A percentile compares a stretch with the other conserved stretches of the same genome.
Evolutionary conservation across 805 yeast species (phyloP).

Genomic region (Myxozyma geophila): DNA sequence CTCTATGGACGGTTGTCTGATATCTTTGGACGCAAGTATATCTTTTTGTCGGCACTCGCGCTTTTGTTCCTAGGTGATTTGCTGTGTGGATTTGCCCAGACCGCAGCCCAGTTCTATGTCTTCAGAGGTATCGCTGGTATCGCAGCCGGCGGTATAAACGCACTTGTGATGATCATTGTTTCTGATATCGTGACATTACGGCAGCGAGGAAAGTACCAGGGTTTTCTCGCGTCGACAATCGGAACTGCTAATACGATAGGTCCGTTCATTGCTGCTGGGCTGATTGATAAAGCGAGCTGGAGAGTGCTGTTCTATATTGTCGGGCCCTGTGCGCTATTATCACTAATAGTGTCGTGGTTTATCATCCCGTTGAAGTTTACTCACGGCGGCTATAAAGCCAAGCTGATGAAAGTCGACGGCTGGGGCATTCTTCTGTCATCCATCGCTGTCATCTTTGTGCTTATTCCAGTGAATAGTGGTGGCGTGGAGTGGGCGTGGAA

Average conservation of each 20-base stretch:
- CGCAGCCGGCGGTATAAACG: constrained; percentile 72
- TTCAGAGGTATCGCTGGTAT: constrained; percentile 73
- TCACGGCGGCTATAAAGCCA: constrained; percentile 48
- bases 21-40: constrained; percentile 51
- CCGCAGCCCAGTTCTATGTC: constrained; percentile 65
- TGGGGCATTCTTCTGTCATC: constrained; percentile 57
- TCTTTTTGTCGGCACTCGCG: constrained; percentile 50
- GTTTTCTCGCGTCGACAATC: constrained; percentile 42
- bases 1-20: constrained; percentile 73
- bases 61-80: constrained; percentile 55
- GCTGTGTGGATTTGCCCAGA: constrained; percentile 51
- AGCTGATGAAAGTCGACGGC: constrained; percentile 56
- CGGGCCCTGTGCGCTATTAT: constrained; percentile 49
- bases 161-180: constrained; percentile 59
- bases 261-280: constrained; percentile 60
- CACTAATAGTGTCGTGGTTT: constrained; percentile 43
- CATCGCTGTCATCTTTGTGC: constrained; percentile 54
- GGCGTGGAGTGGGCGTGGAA: constrained; percentile 64
- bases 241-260: constrained; percentile 54
- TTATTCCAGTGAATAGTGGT: constrained; percentile 66
- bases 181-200: constrained; percentile 59
- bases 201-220: constrained; percentile 42
- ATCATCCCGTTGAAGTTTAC: constrained; percentile 45
- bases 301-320: constrained; percentile 57
- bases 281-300: constrained; percentile 55